Evolutionary conservation across 306 rosid genomes (phyloP).

Genomic region (Cyclanthera cordifolia): DNA sequence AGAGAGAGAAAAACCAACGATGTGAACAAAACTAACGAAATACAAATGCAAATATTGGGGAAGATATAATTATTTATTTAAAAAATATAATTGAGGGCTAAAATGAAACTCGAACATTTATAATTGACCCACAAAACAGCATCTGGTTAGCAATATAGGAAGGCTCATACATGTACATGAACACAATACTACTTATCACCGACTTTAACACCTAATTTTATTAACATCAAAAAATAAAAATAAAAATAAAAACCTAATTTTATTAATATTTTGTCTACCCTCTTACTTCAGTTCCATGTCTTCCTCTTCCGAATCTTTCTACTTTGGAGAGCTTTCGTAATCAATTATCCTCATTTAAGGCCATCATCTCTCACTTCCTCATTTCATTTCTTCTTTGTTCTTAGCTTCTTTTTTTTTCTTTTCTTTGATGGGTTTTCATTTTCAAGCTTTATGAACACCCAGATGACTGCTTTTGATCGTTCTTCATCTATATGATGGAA

Average conservation of each 20-base stretch:
- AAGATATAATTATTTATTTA: neutral
- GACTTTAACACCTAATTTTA: neutral
- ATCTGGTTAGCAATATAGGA: neutral
- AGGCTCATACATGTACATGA: neutral
- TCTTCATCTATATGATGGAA: neutral
- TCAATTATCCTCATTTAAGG: neutral
- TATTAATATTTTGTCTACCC: neutral
- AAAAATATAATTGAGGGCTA: neutral
- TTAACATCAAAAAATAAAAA: too few species aligned
- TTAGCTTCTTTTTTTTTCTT: neutral
- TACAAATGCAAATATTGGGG: too few species aligned
- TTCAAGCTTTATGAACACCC: neutral
- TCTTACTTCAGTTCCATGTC: neutral
- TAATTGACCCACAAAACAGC: neutral
- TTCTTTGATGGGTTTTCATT: slow-evolving; percentile 5
- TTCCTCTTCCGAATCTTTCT: neutral
- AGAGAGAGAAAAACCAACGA: too few species aligned
- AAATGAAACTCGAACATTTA: neutral
- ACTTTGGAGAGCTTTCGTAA: neutral
- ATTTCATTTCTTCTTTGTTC: neutral
- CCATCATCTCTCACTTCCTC: neutral
- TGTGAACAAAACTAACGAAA: too few species aligned
- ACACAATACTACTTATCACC: neutral
- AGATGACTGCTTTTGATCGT: slow-evolving; percentile 1
- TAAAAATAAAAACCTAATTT: neutral